phyloP scores from a whole-genome alignment of 2,329 filamentous ascomycete species.

The Verticillium klebahnii region DNA sequence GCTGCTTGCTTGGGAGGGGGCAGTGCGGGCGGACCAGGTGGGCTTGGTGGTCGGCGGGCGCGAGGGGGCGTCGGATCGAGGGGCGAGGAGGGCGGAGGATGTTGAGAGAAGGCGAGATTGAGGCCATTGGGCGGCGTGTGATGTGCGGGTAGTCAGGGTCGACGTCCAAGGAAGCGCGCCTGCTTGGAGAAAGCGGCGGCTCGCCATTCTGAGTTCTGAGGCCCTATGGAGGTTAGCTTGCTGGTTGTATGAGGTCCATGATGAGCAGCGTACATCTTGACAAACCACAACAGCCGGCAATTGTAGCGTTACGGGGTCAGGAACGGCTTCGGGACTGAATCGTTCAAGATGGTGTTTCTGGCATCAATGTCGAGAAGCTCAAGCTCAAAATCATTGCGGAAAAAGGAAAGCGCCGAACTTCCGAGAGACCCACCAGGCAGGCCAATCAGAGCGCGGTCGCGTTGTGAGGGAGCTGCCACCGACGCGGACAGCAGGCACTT shows the following conservation, averaged over 20 bases:
- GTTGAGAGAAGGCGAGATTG: slow-evolving; percentile 1
- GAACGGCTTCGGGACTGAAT: background rate
- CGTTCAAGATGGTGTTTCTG: background rate
- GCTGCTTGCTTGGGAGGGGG: slow-evolving; percentile 3
- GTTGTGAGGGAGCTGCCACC: slow-evolving; percentile 1
- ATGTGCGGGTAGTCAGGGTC: background rate
- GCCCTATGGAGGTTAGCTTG: slow-evolving; percentile 5
- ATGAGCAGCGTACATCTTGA: background rate
- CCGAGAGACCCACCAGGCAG: background rate
- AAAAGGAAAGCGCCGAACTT: slow-evolving; percentile 4
- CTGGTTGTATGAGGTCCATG: background rate
- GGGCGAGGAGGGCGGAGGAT: background rate
- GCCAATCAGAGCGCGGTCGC: slow-evolving; percentile 12
- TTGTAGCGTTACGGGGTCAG: background rate
- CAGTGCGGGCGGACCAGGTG: background rate
- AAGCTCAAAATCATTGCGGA: slow-evolving; percentile 5
- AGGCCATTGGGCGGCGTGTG: background rate
- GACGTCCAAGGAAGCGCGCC: background rate
- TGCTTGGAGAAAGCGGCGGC: slow-evolving; percentile 10
- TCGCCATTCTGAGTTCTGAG: slow-evolving; percentile 9
- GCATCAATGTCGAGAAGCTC: background rate
- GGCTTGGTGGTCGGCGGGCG: background rate
- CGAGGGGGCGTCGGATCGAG: background rate
- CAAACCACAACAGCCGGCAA: background rate
- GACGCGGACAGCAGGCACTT: slow-evolving; percentile 4